Percentiles rank a stretch among this genome's conserved stretches.
phyloP scores from a whole-genome alignment of 306 rosid genomes.

The Citrullus colocynthis region DNA sequence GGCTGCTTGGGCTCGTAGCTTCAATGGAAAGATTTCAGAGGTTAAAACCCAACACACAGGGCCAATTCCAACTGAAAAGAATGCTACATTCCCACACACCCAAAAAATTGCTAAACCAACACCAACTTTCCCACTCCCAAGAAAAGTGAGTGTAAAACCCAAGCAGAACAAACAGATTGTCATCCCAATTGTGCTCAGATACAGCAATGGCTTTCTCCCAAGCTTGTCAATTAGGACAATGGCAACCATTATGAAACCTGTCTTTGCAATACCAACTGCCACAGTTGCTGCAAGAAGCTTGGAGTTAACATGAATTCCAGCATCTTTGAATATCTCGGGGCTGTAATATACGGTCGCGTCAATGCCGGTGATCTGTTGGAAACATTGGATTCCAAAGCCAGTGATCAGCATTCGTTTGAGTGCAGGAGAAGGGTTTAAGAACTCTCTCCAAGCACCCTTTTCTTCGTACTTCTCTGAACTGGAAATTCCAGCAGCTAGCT shows the following conservation, averaged over 20 bases:
- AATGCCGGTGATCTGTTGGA: conserved; percentile 93
- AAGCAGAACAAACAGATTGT: conserved; percentile 61
- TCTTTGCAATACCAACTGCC: conserved; percentile 77
- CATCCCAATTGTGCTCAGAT: conserved; percentile 87
- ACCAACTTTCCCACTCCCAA: conserved; percentile 37
- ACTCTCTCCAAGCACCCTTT: conserved; percentile 56
- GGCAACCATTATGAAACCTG: conserved; percentile 66
- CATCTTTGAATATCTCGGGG: conserved; percentile 60
- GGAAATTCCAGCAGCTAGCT: conserved; percentile 45
- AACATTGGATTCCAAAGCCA: conserved; percentile 83
- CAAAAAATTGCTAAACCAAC: conserved; percentile 43
- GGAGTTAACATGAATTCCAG: conserved; percentile 51
- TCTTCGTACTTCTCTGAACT: conserved; percentile 39
- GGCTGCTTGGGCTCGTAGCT: conserved; percentile 77
- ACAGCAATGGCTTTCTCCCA: conserved; percentile 80
- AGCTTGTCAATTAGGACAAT: conserved; percentile 59
- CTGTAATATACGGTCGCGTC: conserved; percentile 95
- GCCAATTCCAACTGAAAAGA: conserved; percentile 84
- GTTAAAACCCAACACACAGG: conserved; percentile 94
- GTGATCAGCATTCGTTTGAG: conserved; percentile 67
- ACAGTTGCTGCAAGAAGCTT: conserved; percentile 78
- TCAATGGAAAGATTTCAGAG: conserved; percentile 79
- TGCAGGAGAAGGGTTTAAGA: conserved; percentile 64
- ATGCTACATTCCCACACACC: conserved; percentile 90
- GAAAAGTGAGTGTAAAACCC: conserved; percentile 34